These are phyloP conservation scores for Agrostemma githago DNA, from an alignment of 148 eudicot genomes.

Conservation along the genomic window DNA sequence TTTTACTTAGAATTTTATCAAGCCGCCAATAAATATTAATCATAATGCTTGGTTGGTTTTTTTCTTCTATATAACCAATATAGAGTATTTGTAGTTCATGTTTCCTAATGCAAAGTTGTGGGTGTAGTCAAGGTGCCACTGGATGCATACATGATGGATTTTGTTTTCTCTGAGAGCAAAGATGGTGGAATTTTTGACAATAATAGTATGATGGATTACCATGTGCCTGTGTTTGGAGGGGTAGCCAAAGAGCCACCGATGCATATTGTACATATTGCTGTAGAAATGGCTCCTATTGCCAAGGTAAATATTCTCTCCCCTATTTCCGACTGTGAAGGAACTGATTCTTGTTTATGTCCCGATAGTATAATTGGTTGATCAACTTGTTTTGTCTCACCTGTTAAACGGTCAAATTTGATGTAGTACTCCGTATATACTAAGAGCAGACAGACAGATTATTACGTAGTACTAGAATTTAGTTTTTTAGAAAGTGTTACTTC, in stretches of 20 bases:
- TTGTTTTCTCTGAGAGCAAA: slow-evolving; percentile 91
- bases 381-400: background rate
- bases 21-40: background rate
- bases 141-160: slow-evolving; percentile 98
- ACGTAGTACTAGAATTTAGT: too few species aligned
- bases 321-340: background rate
- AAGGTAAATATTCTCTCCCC: slow-evolving; percentile 43
- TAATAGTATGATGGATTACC: slow-evolving; percentile 83
- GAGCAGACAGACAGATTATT: background rate
- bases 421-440: background rate
- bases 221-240: slow-evolving; percentile 87
- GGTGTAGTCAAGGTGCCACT: slow-evolving; percentile 89
- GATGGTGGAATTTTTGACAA: slow-evolving; percentile 94
- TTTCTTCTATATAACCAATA: background rate
- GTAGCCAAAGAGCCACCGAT: slow-evolving; percentile 84
- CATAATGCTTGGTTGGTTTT: background rate
- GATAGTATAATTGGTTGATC: background rate
- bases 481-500: too few species aligned
- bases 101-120: slow-evolving; percentile 17
- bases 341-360: too few species aligned
- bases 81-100: background rate
- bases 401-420: background rate
- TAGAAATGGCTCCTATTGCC: slow-evolving; percentile 99
- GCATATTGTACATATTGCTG: slow-evolving; percentile 95
- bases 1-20: slow-evolving; percentile 1